Evolutionary conservation across 352 stramenopile genomes (phyloP), one percentile per base, ranked within the genome.

Genomic region (Salisapilia sapeloensis): DNA sequence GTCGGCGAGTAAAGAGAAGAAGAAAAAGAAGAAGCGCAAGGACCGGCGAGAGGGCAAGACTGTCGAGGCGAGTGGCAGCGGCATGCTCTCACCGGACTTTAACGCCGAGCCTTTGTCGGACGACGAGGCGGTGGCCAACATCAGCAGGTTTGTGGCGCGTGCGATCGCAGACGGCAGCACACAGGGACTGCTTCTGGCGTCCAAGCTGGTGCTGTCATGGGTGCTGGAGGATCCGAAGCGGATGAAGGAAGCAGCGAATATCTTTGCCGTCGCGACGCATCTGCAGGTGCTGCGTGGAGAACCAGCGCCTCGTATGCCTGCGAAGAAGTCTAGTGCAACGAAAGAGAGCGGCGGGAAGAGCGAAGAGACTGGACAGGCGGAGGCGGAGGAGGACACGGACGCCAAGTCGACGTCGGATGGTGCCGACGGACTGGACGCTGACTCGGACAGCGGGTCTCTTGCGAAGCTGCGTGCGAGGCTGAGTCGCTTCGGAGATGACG

Each of bases 11-110:
- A 79, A 71, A 27, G 70, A 90, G 39, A 81, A 83, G 42, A 63
- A 72, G 22, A 80, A 83, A 45, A 83, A 85, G 35, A 87, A 86
- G 51, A 83, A 78, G 38, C 54, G 72, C 13, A 85, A 89, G 48
- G 76, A 86, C 13, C 46, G 71, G 18, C 85, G 83, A 41, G 65
- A 84, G 10, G 83, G 79, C 24, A 46, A 44, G 18, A 36, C 22
- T 20, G 42, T 52, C 18, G 52, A 57, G 23, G 42, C 40, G 8
- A 40, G 53, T 13, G 33, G 45, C 8, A 60, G 45, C 16, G 30
- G 57, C 4, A 87, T 91, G 75, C 54, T 86, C 1, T 58, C 55
- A 11, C 71, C 71, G 0, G 75, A 91, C 36, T 56, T 91, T 38
- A 49, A 53, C 1, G 54, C 67, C 1, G 59, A 74, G 4, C 60